These are phyloP conservation scores for Collybia sordida DNA, from an alignment of 768 basidiomycete species.

Conservation along the genomic window DNA sequence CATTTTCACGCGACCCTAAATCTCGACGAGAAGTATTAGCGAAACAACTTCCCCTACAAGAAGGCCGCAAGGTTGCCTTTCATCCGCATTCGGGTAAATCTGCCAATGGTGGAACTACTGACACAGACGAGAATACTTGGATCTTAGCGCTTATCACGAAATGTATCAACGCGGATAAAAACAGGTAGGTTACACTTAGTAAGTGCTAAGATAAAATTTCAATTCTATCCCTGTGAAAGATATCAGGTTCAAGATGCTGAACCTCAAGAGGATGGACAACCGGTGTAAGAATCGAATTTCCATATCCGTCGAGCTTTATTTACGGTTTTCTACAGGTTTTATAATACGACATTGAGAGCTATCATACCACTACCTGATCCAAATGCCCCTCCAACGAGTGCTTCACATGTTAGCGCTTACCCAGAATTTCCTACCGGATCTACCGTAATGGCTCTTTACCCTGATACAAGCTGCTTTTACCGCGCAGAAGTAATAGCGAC, in stretches of 20 bases:
- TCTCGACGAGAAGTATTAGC: constrained; percentile 60
- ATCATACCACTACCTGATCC: constrained; percentile 84
- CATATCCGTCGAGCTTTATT: background rate
- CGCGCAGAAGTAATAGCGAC: constrained; percentile 80
- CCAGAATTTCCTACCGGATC: constrained; percentile 71
- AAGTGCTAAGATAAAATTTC: background rate
- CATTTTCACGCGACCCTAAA: constrained; percentile 67
- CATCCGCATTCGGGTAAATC: constrained; percentile 64
- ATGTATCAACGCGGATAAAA: constrained; percentile 71
- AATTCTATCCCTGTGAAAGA: constrained; percentile 31
- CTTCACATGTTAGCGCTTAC: constrained; percentile 68
- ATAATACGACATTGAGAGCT: constrained; percentile 65
- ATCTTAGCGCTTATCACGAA: constrained; percentile 76
- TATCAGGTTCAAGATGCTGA: constrained; percentile 89
- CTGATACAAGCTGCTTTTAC: constrained; percentile 90
- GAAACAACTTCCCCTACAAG: constrained; percentile 66
- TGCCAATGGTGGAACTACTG: constrained; percentile 29
- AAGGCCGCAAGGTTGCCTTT: constrained; percentile 80
- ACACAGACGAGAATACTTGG: constrained; percentile 64
- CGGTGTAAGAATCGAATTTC: constrained; percentile 40
- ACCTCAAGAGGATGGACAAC: constrained; percentile 77
- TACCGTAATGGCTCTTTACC: constrained; percentile 85
- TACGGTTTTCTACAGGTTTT: constrained; percentile 41
- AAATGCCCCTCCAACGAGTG: constrained; percentile 50
- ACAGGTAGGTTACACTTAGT: constrained; percentile 40